Evolutionary conservation across 2,329 filamentous ascomycete genomes (phyloP), one percentile per base, ranked within the genome.

Genomic region (Graphilbum ipis-grandicollis): DNA sequence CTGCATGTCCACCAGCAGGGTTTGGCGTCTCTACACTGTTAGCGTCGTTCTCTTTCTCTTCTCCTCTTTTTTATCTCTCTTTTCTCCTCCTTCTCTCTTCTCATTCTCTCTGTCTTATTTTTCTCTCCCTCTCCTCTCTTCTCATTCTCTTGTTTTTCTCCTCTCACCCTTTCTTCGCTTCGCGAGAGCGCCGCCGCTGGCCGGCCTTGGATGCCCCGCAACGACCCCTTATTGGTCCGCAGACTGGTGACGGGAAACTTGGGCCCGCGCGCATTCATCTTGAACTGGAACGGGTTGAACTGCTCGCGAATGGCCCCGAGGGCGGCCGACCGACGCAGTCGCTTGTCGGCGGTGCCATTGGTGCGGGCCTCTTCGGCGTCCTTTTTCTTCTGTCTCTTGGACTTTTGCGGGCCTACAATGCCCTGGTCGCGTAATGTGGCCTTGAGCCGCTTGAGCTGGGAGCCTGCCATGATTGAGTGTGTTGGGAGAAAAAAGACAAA

Each of bases 201-300:
- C 36, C 86, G 68, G 23, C 79, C 80, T 44, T 78, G 65, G 43
- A 78, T 68, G 34, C 68, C 68, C 44, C 68, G 72, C 19, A 65
- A 61, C n/a, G n/a, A 13, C 21, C 65, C 62, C 50, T 63, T 63
- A 22, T 57, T 58, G 12, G 70, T 65, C 40, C 71, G 70, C 44
- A 71, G 72, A 37, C 68, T 86, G 0, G 81, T 85, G 32, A 86
- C 78, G 31, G 88, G 76, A 45, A 93, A 93, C 50, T 96, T 96
- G 39, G 75, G 75, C 0, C 77, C 80, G 41, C 79, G 70, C 1
- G 76, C 66, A 30, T 79, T 75, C 40, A 80, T 74, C 57, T 92
- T 92, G 54, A 93, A 72, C 52, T 98, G 90, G 57, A 98, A 98
- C 0, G 90, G 90, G 55, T 98, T 98, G 70, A 96, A 96, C 47